A percentile compares a stretch with the other conserved stretches of the same genome.
Conservation (phyloP, 2,329 filamentous ascomycete genomes). For the Fusarium paranaense region DNA sequence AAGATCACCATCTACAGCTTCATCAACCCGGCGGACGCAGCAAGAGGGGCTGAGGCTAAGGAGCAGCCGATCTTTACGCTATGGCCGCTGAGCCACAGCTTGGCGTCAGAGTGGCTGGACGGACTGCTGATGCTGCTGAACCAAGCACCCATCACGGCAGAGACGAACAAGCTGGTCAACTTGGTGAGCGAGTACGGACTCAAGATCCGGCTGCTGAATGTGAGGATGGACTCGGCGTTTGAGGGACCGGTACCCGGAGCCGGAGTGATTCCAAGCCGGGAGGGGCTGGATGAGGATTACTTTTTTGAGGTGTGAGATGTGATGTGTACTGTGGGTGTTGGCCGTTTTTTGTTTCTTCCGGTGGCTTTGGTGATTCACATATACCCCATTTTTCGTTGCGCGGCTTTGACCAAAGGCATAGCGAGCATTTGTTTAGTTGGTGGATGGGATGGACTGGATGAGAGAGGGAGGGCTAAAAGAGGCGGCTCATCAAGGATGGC, state of each 20-base stretch:
- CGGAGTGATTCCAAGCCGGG: constrained; percentile 81
- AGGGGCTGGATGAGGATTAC: constrained; percentile 91
- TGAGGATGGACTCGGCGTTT: constrained; percentile 83
- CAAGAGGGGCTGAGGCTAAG: constrained; percentile 50
- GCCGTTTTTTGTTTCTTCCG: constrained; percentile 31
- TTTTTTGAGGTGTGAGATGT: constrained; percentile 78
- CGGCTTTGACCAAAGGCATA: constrained; percentile 23
- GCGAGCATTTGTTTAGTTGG: constrained; percentile 32
- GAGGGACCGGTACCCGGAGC: constrained; percentile 75
- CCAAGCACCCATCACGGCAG: constrained; percentile 95
- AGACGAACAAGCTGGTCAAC: constrained; percentile 90
- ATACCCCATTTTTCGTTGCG: constrained; percentile 34
- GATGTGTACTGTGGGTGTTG: neutral
- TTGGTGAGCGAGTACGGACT: constrained; percentile 91
- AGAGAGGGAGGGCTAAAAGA: constrained; percentile 6
- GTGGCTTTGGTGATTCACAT: constrained; percentile 37
- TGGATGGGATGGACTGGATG: neutral
- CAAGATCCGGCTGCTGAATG: constrained; percentile 92
- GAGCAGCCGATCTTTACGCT: constrained; percentile 86
- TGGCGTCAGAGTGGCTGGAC: constrained; percentile 97
- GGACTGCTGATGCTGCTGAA: constrained; percentile 94
- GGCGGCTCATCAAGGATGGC: neutral
- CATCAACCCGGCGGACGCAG: constrained; percentile 55
- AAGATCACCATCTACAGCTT: constrained; percentile 94
- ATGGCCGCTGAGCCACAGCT: constrained; percentile 80